A percentile compares a stretch with the other conserved stretches of the same genome.
Evolutionary conservation across 139 green algal species (phyloP).

Genomic region (Chlorella vulgaris): DNA sequence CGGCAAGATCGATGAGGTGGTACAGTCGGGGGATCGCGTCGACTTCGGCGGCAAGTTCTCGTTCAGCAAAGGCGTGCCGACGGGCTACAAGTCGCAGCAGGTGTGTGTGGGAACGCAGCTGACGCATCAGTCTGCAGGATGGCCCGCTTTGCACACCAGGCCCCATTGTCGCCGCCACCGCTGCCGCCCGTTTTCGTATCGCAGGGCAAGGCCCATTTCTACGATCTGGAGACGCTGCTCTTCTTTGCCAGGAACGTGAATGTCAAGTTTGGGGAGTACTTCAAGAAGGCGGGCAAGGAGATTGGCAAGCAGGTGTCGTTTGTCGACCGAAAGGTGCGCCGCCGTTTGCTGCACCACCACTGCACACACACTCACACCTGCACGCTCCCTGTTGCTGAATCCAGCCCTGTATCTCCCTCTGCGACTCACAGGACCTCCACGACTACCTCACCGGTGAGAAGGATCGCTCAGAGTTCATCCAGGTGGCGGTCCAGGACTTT

Average conservation of each 20-base stretch:
- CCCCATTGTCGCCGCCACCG: neutral
- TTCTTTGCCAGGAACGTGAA: conserved; percentile 37
- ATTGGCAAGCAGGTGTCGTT: conserved; percentile 19
- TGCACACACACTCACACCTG: too few species aligned
- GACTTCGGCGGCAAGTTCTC: conserved; percentile 43
- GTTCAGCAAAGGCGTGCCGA: conserved; percentile 31
- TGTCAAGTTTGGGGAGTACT: conserved; percentile 41
- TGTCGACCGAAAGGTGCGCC: conserved; percentile 35
- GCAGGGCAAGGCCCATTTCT: conserved; percentile 49
- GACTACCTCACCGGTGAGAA: conserved; percentile 40
- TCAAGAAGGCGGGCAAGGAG: conserved; percentile 26
- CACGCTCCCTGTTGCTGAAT: neutral
- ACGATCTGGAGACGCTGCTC: conserved; percentile 40
- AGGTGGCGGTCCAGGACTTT: conserved; percentile 17
- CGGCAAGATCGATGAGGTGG: conserved; percentile 23
- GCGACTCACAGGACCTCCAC: conserved; percentile 31
- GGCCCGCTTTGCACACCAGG: neutral
- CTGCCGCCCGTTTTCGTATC: too few species aligned
- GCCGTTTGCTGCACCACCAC: neutral
- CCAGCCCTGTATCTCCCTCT: neutral
- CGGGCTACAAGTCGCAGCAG: conserved; percentile 46
- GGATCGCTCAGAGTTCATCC: conserved; percentile 40
- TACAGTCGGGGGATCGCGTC: conserved; percentile 9
- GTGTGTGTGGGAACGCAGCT: neutral
- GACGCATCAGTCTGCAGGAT: neutral